phyloP scores from a whole-genome alignment of 129 eudicot species.

The Cynara cardunculus region DNA sequence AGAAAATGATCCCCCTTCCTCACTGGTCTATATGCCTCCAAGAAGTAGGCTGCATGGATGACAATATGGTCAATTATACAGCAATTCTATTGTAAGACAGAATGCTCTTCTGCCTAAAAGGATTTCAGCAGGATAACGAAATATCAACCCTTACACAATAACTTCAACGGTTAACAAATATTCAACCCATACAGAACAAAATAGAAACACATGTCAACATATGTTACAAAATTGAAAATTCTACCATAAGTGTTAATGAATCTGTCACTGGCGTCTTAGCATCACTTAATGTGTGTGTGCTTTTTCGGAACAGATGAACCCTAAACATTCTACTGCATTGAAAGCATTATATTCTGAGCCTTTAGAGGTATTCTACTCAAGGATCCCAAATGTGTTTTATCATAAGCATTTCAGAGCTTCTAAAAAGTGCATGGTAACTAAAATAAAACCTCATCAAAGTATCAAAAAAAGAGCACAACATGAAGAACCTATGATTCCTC shows the following conservation, averaged over 20 bases:
- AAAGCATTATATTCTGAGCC: not conserved
- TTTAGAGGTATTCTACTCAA: not conserved
- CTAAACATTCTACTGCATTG: not conserved
- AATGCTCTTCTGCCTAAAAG: not conserved
- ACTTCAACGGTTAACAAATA: not conserved
- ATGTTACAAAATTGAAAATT: not conserved
- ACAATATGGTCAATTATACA: not conserved
- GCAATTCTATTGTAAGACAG: not conserved
- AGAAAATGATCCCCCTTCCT: conserved; percentile 78
- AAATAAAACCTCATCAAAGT: not conserved
- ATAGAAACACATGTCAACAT: not conserved
- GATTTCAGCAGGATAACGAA: not conserved
- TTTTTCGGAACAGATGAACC: not conserved
- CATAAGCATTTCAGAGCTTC: not conserved
- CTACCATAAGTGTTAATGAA: not conserved
- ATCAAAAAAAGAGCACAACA: not conserved
- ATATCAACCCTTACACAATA: not conserved
- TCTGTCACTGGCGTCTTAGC: not conserved
- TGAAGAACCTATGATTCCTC: not conserved
- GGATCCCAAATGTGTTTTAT: not conserved
- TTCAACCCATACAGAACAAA: not conserved
- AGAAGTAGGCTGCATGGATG: conserved; percentile 55
- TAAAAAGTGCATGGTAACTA: not conserved
- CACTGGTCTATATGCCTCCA: conserved; percentile 74
- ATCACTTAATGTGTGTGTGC: not conserved